These are phyloP conservation scores for Hibiscus mutabilis DNA, from an alignment of 345 rosid genomes.

Conservation along the genomic window DNA sequence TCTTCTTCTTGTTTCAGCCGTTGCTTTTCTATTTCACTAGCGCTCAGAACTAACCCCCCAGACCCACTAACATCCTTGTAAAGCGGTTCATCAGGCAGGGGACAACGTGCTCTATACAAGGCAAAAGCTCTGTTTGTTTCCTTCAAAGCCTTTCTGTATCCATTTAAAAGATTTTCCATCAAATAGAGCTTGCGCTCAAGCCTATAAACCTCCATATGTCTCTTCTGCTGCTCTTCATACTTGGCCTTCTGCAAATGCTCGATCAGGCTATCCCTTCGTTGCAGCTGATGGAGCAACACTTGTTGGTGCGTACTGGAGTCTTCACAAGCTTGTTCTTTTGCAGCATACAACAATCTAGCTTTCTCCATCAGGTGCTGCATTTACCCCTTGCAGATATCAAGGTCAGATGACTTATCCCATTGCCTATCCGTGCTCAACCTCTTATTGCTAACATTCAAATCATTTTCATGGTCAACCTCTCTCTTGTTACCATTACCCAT, in stretches of 20 bases:
- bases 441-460: conserved; percentile 47
- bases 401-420: conserved; percentile 45
- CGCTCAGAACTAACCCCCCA: conserved; percentile 71
- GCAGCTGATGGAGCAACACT: conserved; percentile 41
- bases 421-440: conserved; percentile 52
- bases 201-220: conserved; percentile 43
- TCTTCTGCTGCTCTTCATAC: conserved; percentile 51
- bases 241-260: conserved; percentile 55
- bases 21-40: conserved; percentile 58
- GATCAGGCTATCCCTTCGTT: conserved; percentile 35
- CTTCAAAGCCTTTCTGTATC: conserved; percentile 75
- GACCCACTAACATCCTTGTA: conserved; percentile 71
- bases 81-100: conserved; percentile 48
- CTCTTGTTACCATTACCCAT: conserved; percentile 48
- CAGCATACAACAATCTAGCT: conserved; percentile 38
- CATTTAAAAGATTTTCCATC: conserved; percentile 62
- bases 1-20: conserved; percentile 64
- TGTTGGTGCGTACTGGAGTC: conserved; percentile 46
- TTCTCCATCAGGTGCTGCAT: conserved; percentile 37
- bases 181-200: conserved; percentile 63
- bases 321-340: conserved; percentile 40
- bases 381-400: conserved; percentile 43
- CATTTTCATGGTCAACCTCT: conserved; percentile 45
- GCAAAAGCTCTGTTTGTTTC: conserved; percentile 50
- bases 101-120: conserved; percentile 53